Evolutionary conservation across 352 stramenopile genomes (phyloP), one percentile per base, ranked within the genome.

Genomic region (Aphanomyces cochlioides): DNA sequence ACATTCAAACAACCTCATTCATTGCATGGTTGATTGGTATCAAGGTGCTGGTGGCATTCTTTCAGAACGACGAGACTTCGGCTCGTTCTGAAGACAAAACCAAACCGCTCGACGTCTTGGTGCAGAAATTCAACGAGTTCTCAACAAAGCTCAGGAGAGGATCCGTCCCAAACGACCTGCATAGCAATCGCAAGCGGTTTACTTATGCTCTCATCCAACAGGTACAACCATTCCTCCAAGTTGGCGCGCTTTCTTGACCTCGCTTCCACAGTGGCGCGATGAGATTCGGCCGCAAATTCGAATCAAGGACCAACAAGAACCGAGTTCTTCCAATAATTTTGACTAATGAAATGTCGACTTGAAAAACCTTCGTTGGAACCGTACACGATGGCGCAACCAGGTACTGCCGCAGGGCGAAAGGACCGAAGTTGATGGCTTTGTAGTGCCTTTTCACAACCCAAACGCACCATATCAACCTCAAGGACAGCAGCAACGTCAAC

Each of bases 381-480:
- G 15, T n/a, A 36, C 8, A 36, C 19, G 38, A 80, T 80, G 75
- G 71, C 75, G 41, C 75, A 80, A 39, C 75, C 71, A 73, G 74
- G 75, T 80, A 72, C 39, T 37, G 21, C 13, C 5, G n/a, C 15
- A 28, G 47, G 28, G 28, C 28, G 28, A 28, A 36, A 59, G 37
- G 17, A 43, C 12, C 3, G 39, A 5, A 28, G 37, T 47, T 36
- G 5, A 47, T 72, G 13, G 56, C 50, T 13, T 10, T 40, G 54
- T 73, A 90, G 83, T 84, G 4, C 80, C 81, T 4, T 90, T 90
- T 70, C 78, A 77, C 56, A 84, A 88, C 34, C 74, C 78, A 3
- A 88, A 81, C 60, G 80, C 74, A 43, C 76, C 78, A 36, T 82
- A 76, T 69, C 77, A 80, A 56, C 67, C 78, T 8, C 70, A 73